These are phyloP conservation scores for Penicillium oxalicum DNA, from an alignment of 2,329 filamentous ascomycete genomes.

Conservation along the genomic window DNA sequence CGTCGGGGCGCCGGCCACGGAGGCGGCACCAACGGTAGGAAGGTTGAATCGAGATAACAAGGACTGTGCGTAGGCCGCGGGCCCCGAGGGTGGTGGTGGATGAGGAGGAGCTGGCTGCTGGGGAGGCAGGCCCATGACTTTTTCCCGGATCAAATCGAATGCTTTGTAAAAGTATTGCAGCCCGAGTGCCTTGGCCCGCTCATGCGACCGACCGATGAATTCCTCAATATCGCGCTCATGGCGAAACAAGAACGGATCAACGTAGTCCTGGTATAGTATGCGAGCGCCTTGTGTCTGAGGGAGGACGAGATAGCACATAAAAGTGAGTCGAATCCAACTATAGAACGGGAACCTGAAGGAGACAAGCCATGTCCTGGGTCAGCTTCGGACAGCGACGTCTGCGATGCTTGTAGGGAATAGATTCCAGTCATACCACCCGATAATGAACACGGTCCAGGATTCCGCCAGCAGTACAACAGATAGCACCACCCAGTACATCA, in stretches of 20 bases:
- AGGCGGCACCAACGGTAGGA: slow-evolving; percentile 56
- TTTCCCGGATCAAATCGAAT: slow-evolving; percentile 66
- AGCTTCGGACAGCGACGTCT: not conserved
- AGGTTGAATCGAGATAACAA: slow-evolving; percentile 83
- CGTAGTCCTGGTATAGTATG: slow-evolving; percentile 72
- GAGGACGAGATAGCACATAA: slow-evolving; percentile 92
- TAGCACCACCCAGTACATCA: slow-evolving; percentile 98
- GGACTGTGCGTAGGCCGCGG: slow-evolving; percentile 64
- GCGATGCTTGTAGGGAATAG: not conserved
- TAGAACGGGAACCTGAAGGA: slow-evolving; percentile 76
- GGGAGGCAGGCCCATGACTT: slow-evolving; percentile 71
- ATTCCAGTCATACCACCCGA: slow-evolving; percentile 58
- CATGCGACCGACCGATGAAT: slow-evolving; percentile 76
- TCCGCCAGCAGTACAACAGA: slow-evolving; percentile 75
- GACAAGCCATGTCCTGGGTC: slow-evolving; percentile 1
- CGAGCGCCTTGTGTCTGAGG: slow-evolving; percentile 93
- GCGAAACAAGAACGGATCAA: slow-evolving; percentile 80
- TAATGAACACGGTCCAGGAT: slow-evolving; percentile 80
- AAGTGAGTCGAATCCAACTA: slow-evolving; percentile 77
- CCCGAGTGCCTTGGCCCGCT: slow-evolving; percentile 68
- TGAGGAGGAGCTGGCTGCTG: slow-evolving; percentile 38
- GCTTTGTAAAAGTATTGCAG: slow-evolving; percentile 67
- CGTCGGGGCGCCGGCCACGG: slow-evolving; percentile 40
- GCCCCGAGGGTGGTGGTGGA: slow-evolving; percentile 36
- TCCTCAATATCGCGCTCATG: slow-evolving; percentile 88